Evolutionary conservation across 331 rosid species (phyloP).

Genomic region (Quercus tomentella): DNA sequence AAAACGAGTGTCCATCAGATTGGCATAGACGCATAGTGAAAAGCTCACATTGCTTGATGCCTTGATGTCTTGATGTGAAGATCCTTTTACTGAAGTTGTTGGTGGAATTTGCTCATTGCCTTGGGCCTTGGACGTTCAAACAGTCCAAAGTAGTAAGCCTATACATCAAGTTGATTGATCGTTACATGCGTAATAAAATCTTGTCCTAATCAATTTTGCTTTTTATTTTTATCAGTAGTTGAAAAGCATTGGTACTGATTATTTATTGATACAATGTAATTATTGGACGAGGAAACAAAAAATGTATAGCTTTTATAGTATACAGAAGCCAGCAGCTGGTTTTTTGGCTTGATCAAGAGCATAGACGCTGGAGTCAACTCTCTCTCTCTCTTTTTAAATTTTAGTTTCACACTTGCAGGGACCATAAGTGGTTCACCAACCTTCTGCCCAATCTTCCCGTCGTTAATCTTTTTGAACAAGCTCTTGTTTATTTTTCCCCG

Average conservation of each 20-base stretch:
- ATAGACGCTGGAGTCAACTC: background rate
- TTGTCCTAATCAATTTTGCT: background rate
- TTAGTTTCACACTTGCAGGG: background rate
- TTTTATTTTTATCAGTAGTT: background rate
- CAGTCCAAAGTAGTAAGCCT: background rate
- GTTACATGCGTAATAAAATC: background rate
- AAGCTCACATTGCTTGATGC: background rate
- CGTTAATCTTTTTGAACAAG: background rate
- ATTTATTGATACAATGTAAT: background rate
- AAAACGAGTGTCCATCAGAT: background rate
- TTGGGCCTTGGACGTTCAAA: background rate
- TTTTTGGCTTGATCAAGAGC: background rate
- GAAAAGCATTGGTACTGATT: background rate
- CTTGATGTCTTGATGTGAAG: background rate
- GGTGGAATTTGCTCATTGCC: background rate
- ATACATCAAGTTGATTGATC: background rate
- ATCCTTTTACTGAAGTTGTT: background rate
- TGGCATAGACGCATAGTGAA: background rate
- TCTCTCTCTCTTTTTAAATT: background rate
- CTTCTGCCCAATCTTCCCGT: background rate
- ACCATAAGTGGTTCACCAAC: background rate
- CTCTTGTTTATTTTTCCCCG: background rate
- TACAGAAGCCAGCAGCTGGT: too few species aligned
- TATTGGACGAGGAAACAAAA: too few species aligned
- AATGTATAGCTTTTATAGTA: too few species aligned